Evolutionary conservation across 768 basidiomycete species (phyloP).

Genomic region (Tricholoma bakamatsutake): DNA sequence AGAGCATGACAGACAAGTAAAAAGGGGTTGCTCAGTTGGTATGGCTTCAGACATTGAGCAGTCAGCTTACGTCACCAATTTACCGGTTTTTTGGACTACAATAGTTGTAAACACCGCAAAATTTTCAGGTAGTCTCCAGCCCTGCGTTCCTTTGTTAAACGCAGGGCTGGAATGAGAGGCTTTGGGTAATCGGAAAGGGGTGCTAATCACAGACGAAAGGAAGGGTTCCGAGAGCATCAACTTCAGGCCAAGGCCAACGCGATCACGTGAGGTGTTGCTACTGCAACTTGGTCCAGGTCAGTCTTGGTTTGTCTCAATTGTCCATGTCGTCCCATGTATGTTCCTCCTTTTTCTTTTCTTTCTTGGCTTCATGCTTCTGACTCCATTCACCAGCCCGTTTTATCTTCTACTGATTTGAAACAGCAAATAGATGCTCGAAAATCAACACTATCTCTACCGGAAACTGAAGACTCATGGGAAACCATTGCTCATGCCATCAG

Average conservation of each 20-base stretch:
- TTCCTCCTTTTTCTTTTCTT: neutral
- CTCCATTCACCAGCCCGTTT: neutral
- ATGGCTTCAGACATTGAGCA: constrained; percentile 7
- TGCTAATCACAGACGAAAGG: constrained; percentile 34
- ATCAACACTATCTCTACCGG: constrained; percentile 8
- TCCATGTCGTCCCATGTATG: neutral
- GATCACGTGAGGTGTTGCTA: constrained; percentile 8
- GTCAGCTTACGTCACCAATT: constrained; percentile 7
- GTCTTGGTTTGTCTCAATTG: too few relatives aligned
- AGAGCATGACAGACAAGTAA: constrained; percentile 87
- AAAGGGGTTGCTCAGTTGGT: constrained; percentile 35
- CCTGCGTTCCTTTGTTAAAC: constrained; percentile 29
- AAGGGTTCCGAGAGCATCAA: constrained; percentile 32
- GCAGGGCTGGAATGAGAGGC: constrained; percentile 42
- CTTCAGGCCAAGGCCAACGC: constrained; percentile 25
- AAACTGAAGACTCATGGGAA: constrained; percentile 19
- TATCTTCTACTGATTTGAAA: constrained; percentile 7
- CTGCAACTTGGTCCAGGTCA: too few relatives aligned
- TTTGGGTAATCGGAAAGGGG: constrained; percentile 30
- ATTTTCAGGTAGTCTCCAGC: constrained; percentile 39
- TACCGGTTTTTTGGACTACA: constrained; percentile 33
- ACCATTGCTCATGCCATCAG: constrained; percentile 8
- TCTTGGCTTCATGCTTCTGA: neutral
- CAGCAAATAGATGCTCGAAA: constrained; percentile 7
- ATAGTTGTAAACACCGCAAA: constrained; percentile 45